Evolutionary conservation across 345 rosid species (phyloP).

Genomic region (Pistacia integerrima): DNA sequence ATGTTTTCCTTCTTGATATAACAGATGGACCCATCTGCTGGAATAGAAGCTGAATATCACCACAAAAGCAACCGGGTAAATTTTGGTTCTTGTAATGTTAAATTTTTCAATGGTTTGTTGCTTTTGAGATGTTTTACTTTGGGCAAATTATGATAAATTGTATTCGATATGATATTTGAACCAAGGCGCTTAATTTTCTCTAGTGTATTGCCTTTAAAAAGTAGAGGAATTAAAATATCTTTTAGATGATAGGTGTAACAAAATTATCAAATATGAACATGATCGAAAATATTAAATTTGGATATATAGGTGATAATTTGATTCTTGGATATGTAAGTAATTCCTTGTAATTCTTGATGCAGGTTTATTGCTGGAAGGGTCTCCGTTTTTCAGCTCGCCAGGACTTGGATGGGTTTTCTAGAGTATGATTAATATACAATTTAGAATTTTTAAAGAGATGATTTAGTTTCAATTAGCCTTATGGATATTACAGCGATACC

Average conservation of each 20-base stretch:
- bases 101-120: background rate
- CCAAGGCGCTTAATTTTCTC: background rate
- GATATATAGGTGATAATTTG: background rate
- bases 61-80: conserved; percentile 86
- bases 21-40: conserved; percentile 94
- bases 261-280: background rate
- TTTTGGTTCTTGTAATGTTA: conserved; percentile 3
- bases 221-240: conserved; percentile 1
- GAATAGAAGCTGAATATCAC: conserved; percentile 93
- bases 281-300: background rate
- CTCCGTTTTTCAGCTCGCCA: conserved; percentile 90
- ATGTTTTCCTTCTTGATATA: conserved; percentile 22
- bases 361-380: conserved; percentile 99
- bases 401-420: conserved; percentile 95
- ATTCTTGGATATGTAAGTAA: background rate
- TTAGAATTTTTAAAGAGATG: background rate
- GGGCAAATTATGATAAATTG: background rate
- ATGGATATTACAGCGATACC: conserved; percentile 5
- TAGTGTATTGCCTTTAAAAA: background rate
- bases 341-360: conserved; percentile 19
- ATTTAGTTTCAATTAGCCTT: background rate
- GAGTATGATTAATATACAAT: conserved; percentile 43
- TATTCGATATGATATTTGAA: background rate
- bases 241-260: background rate
- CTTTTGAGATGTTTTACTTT: background rate